These are phyloP conservation scores for Blastobotrys ciferrii DNA, from an alignment of 1,139 yeast genomes.

Conservation along the genomic window DNA sequence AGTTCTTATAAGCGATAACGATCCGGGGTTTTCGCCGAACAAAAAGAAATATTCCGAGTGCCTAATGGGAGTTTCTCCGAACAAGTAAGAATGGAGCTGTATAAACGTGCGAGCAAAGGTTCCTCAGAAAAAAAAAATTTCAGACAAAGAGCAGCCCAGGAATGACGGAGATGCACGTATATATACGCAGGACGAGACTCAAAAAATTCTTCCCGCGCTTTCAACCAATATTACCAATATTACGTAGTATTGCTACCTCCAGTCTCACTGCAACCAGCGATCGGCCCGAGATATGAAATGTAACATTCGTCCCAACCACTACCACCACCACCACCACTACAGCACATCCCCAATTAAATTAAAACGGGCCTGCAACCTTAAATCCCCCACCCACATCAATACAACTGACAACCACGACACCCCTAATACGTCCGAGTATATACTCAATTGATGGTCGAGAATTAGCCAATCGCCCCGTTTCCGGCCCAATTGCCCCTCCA, in stretches of 20 bases:
- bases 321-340: no score
- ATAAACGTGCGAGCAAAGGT: no score
- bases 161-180: background rate
- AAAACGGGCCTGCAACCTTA: background rate
- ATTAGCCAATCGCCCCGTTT: no score
- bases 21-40: slow-evolving; percentile 9
- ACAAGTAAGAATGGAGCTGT: background rate
- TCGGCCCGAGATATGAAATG: background rate
- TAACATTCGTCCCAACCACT: background rate
- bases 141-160: no score
- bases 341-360: background rate
- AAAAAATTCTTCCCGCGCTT: no score
- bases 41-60: background rate
- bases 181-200: background rate
- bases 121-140: no score
- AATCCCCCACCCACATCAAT: no score
- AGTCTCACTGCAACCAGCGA: background rate
- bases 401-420: no score
- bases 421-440: no score
- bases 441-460: no score
- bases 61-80: slow-evolving; percentile 3
- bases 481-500: no score
- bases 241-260: background rate
- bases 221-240: no score
- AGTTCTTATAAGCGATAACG: slow-evolving; percentile 3